Evolutionary conservation across 805 yeast genomes (phyloP).

Genomic region (Wickerhamiella galacta): DNA sequence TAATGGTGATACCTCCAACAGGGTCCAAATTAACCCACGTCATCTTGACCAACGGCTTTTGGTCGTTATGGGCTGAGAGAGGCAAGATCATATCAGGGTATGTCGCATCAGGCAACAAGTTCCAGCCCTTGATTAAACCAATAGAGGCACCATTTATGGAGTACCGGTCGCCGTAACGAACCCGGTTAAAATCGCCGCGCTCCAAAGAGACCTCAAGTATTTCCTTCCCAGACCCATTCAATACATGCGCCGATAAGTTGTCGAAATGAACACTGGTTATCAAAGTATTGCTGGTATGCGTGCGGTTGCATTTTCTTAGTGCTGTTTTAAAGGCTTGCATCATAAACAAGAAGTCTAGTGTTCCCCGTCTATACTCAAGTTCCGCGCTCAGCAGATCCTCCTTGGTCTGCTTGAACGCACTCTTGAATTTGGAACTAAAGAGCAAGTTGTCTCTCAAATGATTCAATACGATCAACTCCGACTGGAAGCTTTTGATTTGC

Average conservation of each 20-base stretch:
- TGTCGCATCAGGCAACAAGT: slow-evolving; percentile 36
- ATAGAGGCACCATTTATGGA: slow-evolving; percentile 45
- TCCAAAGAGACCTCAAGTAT: slow-evolving; percentile 57
- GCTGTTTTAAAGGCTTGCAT: slow-evolving; percentile 22
- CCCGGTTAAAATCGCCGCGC: slow-evolving; percentile 40
- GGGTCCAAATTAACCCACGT: slow-evolving; percentile 72
- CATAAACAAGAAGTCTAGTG: slow-evolving; percentile 20
- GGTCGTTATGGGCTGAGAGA: slow-evolving; percentile 17
- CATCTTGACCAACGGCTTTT: slow-evolving; percentile 27
- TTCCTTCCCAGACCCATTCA: slow-evolving; percentile 42
- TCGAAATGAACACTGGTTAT: slow-evolving; percentile 47
- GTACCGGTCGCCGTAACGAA: slow-evolving; percentile 50
- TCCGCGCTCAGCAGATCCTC: slow-evolving; percentile 17
- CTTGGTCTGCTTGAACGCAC: slow-evolving; percentile 3
- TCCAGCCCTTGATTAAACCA: slow-evolving; percentile 49
- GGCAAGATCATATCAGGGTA: slow-evolving; percentile 63
- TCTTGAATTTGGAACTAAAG: neutral
- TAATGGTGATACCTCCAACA: slow-evolving; percentile 79
- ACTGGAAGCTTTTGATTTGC: slow-evolving; percentile 34
- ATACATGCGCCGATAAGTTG: slow-evolving; percentile 52
- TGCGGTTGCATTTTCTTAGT: slow-evolving; percentile 17
- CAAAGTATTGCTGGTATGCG: slow-evolving; percentile 19
- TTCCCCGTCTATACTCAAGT: slow-evolving; percentile 17
- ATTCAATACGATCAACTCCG: slow-evolving; percentile 28
- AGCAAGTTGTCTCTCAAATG: slow-evolving; percentile 31